A percentile compares a stretch with the other conserved stretches of the same genome.
These are phyloP conservation scores for Prototheca cutis DNA, from an alignment of 163 green algal genomes.

Conservation along the genomic window DNA sequence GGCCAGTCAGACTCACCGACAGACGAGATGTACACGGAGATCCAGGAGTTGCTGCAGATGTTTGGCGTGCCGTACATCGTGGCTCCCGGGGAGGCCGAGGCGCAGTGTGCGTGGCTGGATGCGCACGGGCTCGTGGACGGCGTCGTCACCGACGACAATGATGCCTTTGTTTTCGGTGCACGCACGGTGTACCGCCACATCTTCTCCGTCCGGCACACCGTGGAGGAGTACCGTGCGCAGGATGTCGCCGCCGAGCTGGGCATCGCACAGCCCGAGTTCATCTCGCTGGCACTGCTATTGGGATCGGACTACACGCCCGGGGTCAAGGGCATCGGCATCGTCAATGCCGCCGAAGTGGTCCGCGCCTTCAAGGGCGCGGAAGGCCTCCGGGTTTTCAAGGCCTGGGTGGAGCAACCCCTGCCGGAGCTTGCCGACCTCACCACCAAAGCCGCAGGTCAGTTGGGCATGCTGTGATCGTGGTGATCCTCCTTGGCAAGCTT, in stretches of 20 bases:
- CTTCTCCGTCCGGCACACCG: constrained; percentile 74
- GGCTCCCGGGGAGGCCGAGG: constrained; percentile 85
- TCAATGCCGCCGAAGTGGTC: constrained; percentile 94
- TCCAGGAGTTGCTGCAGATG: constrained; percentile 66
- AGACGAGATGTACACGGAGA: constrained; percentile 75
- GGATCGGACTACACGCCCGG: constrained; percentile 93
- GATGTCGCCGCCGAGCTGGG: constrained; percentile 80
- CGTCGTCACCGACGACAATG: constrained; percentile 86
- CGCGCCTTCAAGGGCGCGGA: constrained; percentile 47
- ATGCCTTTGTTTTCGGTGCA: constrained; percentile 85
- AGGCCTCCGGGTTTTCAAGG: constrained; percentile 55
- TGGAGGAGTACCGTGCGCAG: constrained; percentile 80
- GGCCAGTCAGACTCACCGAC: constrained; percentile 48
- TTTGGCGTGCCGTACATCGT: constrained; percentile 96
- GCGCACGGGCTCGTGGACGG: constrained; percentile 74
- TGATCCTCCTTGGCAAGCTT: no score
- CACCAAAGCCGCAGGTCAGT: constrained; percentile 4
- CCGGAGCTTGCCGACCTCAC: constrained; percentile 34
- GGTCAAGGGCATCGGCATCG: constrained; percentile 65
- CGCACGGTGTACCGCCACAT: constrained; percentile 74
- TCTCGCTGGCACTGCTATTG: constrained; percentile 82
- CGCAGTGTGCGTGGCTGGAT: constrained; percentile 92
- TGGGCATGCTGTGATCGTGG: no score
- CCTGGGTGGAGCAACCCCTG: constrained; percentile 71
- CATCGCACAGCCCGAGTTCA: constrained; percentile 54